Conservation (phyloP, 225 moss, liverwort and hornwort genomes). For the Pseudoscleropodium purum region DNA sequence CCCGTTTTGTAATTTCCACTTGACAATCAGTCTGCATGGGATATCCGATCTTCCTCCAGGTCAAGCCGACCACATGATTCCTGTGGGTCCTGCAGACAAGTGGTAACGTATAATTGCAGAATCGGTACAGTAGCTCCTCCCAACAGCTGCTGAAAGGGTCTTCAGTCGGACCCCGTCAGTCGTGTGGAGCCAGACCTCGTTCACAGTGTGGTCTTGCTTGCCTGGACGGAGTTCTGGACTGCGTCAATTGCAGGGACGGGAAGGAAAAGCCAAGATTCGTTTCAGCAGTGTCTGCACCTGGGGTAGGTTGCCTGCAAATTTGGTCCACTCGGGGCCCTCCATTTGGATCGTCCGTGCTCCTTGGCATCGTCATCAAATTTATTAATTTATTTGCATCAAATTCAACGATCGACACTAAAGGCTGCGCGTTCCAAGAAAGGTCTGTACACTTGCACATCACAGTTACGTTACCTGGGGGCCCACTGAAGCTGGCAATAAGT, state of each 20-base stretch:
- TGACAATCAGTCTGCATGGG: not conserved
- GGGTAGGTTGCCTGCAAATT: not conserved
- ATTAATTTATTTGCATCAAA: not conserved
- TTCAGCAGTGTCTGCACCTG: not conserved
- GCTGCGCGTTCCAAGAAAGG: not conserved
- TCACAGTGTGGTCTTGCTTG: not conserved
- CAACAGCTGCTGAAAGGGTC: not conserved
- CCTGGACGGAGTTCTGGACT: not conserved
- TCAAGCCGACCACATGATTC: not conserved
- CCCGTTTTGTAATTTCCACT: not conserved
- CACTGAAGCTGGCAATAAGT: not conserved
- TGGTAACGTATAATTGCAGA: not conserved
- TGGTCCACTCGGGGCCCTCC: not conserved
- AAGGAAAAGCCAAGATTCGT: not conserved
- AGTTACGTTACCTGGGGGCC: not conserved
- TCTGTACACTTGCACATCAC: not conserved
- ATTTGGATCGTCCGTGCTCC: not conserved
- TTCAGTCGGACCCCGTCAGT: not conserved
- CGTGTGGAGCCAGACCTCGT: not conserved
- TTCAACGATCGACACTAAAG: too few relatives aligned
- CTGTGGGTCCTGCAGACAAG: not conserved
- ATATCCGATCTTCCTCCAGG: not conserved
- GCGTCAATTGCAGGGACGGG: not conserved
- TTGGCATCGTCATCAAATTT: not conserved
- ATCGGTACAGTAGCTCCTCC: not conserved